Evolutionary conservation across 306 rosid species (phyloP), one percentile per base, ranked within the genome.

Genomic region (Hippophae tibetana): DNA sequence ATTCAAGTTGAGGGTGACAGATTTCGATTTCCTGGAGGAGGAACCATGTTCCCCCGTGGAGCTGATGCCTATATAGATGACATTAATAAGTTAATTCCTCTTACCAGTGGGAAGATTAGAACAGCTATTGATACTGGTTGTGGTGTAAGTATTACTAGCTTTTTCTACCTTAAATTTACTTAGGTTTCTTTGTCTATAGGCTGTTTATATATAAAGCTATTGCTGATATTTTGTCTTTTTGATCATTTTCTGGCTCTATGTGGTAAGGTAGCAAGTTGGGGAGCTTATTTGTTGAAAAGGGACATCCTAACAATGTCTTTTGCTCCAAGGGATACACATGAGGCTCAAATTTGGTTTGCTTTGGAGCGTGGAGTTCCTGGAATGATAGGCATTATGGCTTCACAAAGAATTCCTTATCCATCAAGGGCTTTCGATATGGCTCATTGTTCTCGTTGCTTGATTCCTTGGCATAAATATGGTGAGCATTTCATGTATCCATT

Each of bases 111-210:
- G 8, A 68, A 66, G 18, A 82, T 92, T 64, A 75, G 96, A 55
- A 92, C 99, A 59, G 99, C 99, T 41, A 77, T 92, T 70, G 99
- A 88, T 76, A 92, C 99, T 0, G 99, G 99, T 8, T 92, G 99
- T 86, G 99, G 99, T 63, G 99, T 88, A 82, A 88, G 95, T 82
- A 46, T 23, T 54, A 54, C 9, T 8, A 4, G 55, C n/a, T 5
- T 57, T 31, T 13, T 49, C n/a, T 49, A 23, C 53, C 38, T 5
- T 13, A 12, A 13, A 2, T 49, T 12, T 10, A 1, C 47, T 13
- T 6, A 26, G 10, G 31, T 2, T 31, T 31, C 38, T 31, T 31
- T 1, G 38, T 31, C 38, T 31, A 31, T 31, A 31, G 38, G 38
- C 5, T 31, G 38, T 31, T 42, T n/a, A 8, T 6, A 12, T 47